These are phyloP conservation scores for Phyllosticta citrichinensis DNA, from an alignment of 2,329 filamentous ascomycete genomes.

Conservation along the genomic window DNA sequence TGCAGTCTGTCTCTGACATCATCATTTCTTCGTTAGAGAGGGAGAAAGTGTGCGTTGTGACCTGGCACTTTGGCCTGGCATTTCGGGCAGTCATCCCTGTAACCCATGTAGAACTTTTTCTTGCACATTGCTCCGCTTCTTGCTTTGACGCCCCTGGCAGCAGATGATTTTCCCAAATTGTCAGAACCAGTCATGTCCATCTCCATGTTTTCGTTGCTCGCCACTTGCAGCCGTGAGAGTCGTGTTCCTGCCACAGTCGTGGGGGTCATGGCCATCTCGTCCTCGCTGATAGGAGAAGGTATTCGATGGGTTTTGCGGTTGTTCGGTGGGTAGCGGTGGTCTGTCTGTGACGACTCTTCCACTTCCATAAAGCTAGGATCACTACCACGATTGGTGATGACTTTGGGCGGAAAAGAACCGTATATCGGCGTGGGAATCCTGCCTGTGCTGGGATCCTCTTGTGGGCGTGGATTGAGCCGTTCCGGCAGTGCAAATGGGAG, in stretches of 20 bases:
- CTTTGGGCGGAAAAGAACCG: constrained; percentile 21
- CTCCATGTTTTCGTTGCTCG: constrained; percentile 27
- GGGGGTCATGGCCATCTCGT: constrained; percentile 27
- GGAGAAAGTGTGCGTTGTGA: constrained; percentile 40
- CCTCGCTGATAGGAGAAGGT: constrained; percentile 32
- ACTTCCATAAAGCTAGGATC: constrained; percentile 3
- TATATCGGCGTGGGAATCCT: constrained; percentile 33
- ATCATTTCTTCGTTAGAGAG: constrained; percentile 8
- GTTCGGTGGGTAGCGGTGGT: neutral
- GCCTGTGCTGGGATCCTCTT: constrained; percentile 15
- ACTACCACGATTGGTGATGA: neutral
- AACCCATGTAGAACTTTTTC: constrained; percentile 38
- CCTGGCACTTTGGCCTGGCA: constrained; percentile 38
- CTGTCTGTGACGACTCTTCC: neutral
- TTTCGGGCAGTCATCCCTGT: constrained; percentile 40
- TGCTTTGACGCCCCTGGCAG: constrained; percentile 22
- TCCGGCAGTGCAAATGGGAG: constrained; percentile 24
- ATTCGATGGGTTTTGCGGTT: constrained; percentile 18
- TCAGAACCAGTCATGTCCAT: constrained; percentile 13
- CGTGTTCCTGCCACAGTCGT: constrained; percentile 28
- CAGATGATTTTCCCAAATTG: neutral
- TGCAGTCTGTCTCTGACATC: neutral
- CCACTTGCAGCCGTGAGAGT: constrained; percentile 27
- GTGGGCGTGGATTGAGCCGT: constrained; percentile 22
- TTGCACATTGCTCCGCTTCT: constrained; percentile 30